phyloP scores from a whole-genome alignment of 1,284 basidiomycete genomes.

The Sporisorium exsertum region DNA sequence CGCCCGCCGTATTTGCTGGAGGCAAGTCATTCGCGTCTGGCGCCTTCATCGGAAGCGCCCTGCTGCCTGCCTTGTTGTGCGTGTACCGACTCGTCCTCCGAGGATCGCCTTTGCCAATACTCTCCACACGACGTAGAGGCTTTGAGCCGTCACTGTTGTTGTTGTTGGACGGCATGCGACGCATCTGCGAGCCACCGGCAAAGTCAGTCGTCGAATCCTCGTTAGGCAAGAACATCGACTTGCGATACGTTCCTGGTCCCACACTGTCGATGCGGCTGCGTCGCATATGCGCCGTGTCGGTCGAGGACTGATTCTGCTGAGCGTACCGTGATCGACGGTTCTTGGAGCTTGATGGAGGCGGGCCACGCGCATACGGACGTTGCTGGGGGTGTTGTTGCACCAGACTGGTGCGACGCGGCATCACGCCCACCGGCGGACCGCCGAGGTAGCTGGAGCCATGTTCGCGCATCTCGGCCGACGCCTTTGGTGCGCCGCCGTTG shows the following conservation, averaged over 20 bases:
- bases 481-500: conserved; percentile 32
- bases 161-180: conserved; percentile 22
- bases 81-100: conserved; percentile 30
- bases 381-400: conserved; percentile 22
- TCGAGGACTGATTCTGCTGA: conserved; percentile 2
- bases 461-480: conserved; percentile 27
- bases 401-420: conserved; percentile 28
- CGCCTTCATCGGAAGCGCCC: conserved; percentile 19
- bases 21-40: conserved; percentile 9
- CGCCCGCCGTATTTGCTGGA: neutral
- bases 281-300: conserved; percentile 16
- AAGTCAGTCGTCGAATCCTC: conserved; percentile 26
- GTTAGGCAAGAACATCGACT: conserved; percentile 47
- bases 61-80: conserved; percentile 8
- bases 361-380: conserved; percentile 27
- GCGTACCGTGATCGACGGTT: conserved; percentile 40
- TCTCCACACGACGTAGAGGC: conserved; percentile 43
- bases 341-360: conserved; percentile 42
- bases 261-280: conserved; percentile 54
- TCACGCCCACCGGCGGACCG: conserved; percentile 14
- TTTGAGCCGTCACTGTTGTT: conserved; percentile 4
- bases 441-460: conserved; percentile 18
- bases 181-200: conserved; percentile 21
- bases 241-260: conserved; percentile 54
- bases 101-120: conserved; percentile 51